Percentiles rank a stretch among this genome's conserved stretches.
Conservation (phyloP, 495 filamentous ascomycete species). For the Penicillium robsamsonii region DNA sequence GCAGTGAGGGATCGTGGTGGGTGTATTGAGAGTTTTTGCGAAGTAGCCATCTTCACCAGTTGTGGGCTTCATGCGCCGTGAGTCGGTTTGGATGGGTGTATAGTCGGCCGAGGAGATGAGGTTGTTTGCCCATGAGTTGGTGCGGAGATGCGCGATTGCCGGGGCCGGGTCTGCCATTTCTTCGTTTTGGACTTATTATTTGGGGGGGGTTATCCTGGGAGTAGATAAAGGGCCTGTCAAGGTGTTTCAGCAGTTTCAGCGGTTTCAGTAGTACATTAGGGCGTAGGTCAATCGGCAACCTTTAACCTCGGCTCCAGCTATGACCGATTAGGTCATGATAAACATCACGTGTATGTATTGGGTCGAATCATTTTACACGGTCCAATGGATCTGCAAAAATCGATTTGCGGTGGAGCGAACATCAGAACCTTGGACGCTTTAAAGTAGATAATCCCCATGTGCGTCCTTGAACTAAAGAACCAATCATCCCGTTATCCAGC, state of each 20-base stretch:
- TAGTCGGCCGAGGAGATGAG: constrained; percentile 34
- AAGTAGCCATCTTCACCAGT: constrained; percentile 46
- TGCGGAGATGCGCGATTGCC: constrained; percentile 27
- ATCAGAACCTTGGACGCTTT: constrained; percentile 1
- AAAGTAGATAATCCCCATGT: neutral
- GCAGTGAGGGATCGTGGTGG: constrained; percentile 39
- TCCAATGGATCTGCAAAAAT: neutral
- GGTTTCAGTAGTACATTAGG: neutral
- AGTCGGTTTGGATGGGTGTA: constrained; percentile 36
- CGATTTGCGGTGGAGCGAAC: neutral
- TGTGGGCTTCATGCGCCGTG: constrained; percentile 35
- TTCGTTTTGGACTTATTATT: no score
- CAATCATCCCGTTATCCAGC: neutral
- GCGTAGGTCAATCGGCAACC: neutral
- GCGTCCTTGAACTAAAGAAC: neutral
- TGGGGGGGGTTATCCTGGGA: no score
- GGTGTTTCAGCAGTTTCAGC: neutral
- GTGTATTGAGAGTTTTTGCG: constrained; percentile 33
- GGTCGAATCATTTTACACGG: neutral
- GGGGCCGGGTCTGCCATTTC: constrained; percentile 21
- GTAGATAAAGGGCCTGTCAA: neutral
- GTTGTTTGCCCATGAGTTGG: constrained; percentile 26
- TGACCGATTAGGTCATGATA: constrained; percentile 6
- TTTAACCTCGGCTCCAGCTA: constrained; percentile 8
- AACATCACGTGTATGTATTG: constrained; percentile 4